Conservation (phyloP, 345 rosid species). For the Populus simonii region DNA sequence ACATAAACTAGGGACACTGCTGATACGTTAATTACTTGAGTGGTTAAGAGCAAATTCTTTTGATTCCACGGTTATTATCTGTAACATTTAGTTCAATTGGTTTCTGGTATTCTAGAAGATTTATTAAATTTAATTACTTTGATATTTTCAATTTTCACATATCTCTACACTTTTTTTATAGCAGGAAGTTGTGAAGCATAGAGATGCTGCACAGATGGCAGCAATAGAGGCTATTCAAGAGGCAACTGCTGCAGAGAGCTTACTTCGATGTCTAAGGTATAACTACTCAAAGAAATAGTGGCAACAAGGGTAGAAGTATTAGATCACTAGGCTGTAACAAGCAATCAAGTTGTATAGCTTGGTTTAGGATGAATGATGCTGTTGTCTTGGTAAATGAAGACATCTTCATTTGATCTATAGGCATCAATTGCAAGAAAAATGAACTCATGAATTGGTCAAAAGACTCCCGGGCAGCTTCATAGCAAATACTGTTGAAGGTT, state of each 20-base stretch:
- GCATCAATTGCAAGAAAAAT: too few relatives aligned
- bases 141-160: constrained; percentile 6
- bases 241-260: constrained; percentile 90
- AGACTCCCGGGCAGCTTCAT: too few relatives aligned
- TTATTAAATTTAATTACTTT: neutral
- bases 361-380: too few relatives aligned
- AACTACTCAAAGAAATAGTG: neutral
- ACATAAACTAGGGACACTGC: neutral
- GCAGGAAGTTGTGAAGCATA: constrained; percentile 81
- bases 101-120: neutral
- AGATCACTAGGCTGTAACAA: too few relatives aligned
- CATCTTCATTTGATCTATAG: too few relatives aligned
- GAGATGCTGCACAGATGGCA: constrained; percentile 85
- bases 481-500: too few relatives aligned
- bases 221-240: constrained; percentile 90
- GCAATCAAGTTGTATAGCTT: too few relatives aligned
- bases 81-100: neutral
- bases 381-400: too few relatives aligned
- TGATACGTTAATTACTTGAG: neutral
- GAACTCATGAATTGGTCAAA: too few relatives aligned
- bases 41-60: neutral
- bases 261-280: constrained; percentile 86
- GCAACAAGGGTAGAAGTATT: neutral
- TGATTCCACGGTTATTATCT: neutral
- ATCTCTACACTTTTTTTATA: neutral